Percentiles rank a stretch among this genome's conserved stretches.
Evolutionary conservation across 257 asterid species (phyloP).

Genomic region (Petrea volubilis): DNA sequence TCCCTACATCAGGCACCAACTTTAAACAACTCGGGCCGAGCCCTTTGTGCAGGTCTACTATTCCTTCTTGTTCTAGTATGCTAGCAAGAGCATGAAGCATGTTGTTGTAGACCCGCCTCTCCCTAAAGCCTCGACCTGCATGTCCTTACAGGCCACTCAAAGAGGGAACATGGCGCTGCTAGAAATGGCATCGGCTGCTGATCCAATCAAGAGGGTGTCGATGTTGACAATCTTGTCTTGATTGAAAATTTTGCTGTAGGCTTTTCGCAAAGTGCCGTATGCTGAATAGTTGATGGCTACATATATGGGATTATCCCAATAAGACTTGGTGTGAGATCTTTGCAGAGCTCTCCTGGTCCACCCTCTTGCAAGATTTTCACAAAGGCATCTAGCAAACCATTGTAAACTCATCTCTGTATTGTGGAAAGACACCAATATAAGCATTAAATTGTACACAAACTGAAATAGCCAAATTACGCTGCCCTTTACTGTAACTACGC

Average conservation of each 20-base stretch:
- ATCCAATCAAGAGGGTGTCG: constrained; percentile 53
- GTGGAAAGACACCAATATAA: no score
- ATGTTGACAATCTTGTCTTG: constrained; percentile 48
- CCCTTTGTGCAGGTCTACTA: constrained; percentile 44
- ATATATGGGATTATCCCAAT: constrained; percentile 59
- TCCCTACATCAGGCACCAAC: constrained; percentile 61
- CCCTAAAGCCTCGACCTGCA: constrained; percentile 62
- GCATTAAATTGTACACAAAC: neutral
- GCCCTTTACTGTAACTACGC: neutral
- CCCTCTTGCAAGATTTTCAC: constrained; percentile 46
- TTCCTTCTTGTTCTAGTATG: constrained; percentile 53
- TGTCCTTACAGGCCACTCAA: constrained; percentile 55
- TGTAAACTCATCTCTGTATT: constrained; percentile 51
- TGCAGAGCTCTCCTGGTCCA: constrained; percentile 53
- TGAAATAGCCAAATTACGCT: neutral
- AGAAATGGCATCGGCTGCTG: constrained; percentile 62
- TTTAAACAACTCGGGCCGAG: constrained; percentile 63
- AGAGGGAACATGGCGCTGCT: constrained; percentile 57
- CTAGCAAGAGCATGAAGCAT: constrained; percentile 51
- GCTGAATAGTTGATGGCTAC: constrained; percentile 55
- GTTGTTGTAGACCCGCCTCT: constrained; percentile 40
- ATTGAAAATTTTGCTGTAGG: constrained; percentile 37
- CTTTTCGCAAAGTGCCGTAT: constrained; percentile 47
- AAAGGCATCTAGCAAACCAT: constrained; percentile 45
- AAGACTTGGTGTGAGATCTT: constrained; percentile 53